Base-by-base conservation (phyloP, 768 basidiomycete species). In the Leccinum olivaceopallidum region DNA sequence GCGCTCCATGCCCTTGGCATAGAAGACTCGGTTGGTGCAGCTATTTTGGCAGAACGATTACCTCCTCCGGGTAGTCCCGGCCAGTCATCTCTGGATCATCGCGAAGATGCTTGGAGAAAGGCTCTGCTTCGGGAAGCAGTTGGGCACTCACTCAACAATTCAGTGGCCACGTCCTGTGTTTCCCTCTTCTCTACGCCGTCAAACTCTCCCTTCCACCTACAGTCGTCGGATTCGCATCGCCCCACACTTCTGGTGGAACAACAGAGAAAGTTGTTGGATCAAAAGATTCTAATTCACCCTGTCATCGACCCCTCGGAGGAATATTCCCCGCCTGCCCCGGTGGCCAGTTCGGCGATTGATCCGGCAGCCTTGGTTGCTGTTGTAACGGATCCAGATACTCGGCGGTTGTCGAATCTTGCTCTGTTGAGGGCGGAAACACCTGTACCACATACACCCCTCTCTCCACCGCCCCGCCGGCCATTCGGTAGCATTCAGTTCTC, bases 101-200 rank as follows among this genome's bases (percentile, higher is more conserved):
- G 77, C 20, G 86, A 88, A 44, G 85, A 87, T 54, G 79, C 82
- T 26, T 94, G 92, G 93, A 79, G 92, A 61, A 90, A 84, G 71
- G 86, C 86, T 0, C 73, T 94, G 24, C 78, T 94, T 57, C 85
- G 85, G 22, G 84, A 92, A 72, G 92, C 90, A 37, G 90, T 94
- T 20, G 85, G 87, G 56, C 87, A 87, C 72, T 92, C 90, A 4
- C 76, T 92, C 39, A 85, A 83, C 61, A 83, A 80, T 57, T 83
- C 81, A 22, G 82, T 81, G 65, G 80, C 83, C 3, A 78, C 77
- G 53, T 67, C 77, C 18, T 75, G 72, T 20, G 65, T 74, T 26
- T 74, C 72, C 13, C 60, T 58, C 13, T 62, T 28, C 52, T 80
- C 81, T 10, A 79, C 81, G 26, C 63, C 78, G 26, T 62, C 72